Evolutionary conservation across 2,329 filamentous ascomycete species (phyloP).

Genomic region (Ophiostoma ulmi): DNA sequence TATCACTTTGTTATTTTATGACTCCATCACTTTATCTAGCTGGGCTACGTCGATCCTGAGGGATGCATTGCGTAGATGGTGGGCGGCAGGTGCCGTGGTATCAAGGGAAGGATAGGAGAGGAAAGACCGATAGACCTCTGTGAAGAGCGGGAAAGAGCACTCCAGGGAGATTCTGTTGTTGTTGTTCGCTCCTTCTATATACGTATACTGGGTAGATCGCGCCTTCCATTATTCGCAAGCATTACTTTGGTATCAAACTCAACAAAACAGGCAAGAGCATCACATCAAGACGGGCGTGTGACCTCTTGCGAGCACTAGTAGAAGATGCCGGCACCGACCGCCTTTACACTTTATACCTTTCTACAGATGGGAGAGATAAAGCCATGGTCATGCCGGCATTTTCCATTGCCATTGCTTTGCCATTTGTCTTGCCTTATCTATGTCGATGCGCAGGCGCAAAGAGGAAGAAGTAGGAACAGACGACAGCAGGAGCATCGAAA

Average conservation of each 20-base stretch:
- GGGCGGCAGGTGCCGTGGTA: too few species aligned
- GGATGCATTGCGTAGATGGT: background rate
- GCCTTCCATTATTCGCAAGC: too few species aligned
- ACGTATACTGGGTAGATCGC: too few species aligned
- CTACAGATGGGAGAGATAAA: background rate
- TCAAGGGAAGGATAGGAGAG: too few species aligned
- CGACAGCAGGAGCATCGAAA: background rate
- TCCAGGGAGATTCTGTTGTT: background rate
- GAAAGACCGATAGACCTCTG: too few species aligned
- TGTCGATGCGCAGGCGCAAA: background rate
- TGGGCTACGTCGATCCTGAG: background rate
- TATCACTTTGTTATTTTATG: background rate
- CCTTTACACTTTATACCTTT: background rate
- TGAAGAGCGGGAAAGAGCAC: background rate
- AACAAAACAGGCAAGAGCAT: background rate
- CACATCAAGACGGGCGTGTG: background rate
- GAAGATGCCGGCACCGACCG: background rate
- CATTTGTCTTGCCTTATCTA: background rate
- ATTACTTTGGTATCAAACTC: background rate
- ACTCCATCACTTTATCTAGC: background rate
- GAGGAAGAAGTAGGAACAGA: conserved; percentile 17
- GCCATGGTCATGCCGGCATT: background rate
- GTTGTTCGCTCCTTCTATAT: background rate
- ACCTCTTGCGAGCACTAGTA: background rate
- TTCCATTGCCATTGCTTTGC: background rate